These are phyloP conservation scores for Fraxinus excelsior DNA, from an alignment of 257 asterid species.

Conservation along the genomic window DNA sequence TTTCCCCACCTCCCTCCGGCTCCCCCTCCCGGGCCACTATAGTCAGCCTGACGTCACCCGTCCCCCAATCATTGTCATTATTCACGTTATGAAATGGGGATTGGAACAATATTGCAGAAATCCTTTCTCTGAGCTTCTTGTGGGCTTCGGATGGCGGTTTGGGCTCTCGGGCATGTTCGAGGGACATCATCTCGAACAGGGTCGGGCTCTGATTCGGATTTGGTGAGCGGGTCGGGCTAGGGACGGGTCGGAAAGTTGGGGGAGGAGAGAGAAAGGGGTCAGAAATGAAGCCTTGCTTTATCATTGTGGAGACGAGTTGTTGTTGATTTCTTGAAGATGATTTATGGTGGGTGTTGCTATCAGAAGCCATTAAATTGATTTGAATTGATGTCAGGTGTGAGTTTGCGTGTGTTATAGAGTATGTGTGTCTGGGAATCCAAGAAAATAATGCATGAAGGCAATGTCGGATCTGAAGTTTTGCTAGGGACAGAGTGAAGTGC, in stretches of 20 bases:
- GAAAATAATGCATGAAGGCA: conserved; percentile 14
- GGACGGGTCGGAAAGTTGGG: conserved; percentile 32
- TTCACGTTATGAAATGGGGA: conserved; percentile 48
- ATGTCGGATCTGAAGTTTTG: conserved; percentile 40
- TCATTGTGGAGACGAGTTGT: conserved; percentile 75
- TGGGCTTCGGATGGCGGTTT: conserved; percentile 45
- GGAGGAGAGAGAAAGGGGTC: conserved; percentile 73
- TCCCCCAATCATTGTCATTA: conserved; percentile 28
- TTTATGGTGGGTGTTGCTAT: conserved; percentile 25
- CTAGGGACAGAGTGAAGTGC: conserved; percentile 2
- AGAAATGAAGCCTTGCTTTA: conserved; percentile 82
- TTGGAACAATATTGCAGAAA: conserved; percentile 47
- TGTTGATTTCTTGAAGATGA: conserved; percentile 45
- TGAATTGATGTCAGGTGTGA: conserved; percentile 27
- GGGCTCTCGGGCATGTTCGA: conserved; percentile 64
- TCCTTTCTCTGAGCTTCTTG: conserved; percentile 49
- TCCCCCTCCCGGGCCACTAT: conserved; percentile 47
- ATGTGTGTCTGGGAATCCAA: conserved; percentile 28
- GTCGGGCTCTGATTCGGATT: conserved; percentile 46
- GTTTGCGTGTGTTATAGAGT: background rate
- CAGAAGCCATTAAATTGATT: conserved; percentile 54
- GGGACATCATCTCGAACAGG: conserved; percentile 77
- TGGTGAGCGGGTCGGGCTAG: conserved; percentile 29
- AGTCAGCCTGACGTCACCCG: conserved; percentile 82
- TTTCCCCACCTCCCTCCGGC: conserved; percentile 42